Percentiles rank a stretch among this genome's conserved stretches.
Evolutionary conservation across 176 grass and related monocot genomes (phyloP).

Genomic region (Phyllostachys edulis): DNA sequence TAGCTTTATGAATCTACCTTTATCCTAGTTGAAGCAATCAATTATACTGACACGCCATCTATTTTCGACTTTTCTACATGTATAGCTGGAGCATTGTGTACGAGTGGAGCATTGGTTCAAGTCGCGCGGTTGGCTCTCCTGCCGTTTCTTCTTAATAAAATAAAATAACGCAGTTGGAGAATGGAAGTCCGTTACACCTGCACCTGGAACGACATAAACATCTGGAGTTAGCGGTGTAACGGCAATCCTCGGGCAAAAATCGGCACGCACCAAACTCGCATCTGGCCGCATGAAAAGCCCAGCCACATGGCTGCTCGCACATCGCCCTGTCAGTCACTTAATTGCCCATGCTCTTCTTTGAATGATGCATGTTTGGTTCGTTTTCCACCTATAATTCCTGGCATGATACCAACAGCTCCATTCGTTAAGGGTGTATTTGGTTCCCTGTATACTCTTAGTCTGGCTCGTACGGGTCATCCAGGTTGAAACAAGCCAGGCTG

Average conservation of each 20-base stretch:
- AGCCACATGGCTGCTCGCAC: constrained; percentile 5
- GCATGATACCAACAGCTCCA: background rate
- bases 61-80: background rate
- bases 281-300: background rate
- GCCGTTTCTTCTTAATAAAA: too few species aligned
- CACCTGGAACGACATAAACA: too few species aligned
- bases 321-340: background rate
- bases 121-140: too few species aligned
- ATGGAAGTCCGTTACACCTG: too few species aligned
- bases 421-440: too few species aligned
- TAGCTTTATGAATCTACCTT: too few species aligned
- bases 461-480: too few species aligned
- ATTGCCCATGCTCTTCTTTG: background rate
- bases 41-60: background rate
- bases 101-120: background rate
- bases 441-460: too few species aligned
- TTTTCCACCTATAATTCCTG: background rate
- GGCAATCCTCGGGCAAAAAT: background rate
- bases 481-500: too few species aligned
- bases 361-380: background rate
- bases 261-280: background rate
- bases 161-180: too few species aligned
- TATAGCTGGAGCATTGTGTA: background rate
- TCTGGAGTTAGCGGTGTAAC: background rate
- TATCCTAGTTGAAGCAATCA: background rate